These are phyloP conservation scores for Oryza glumipatula DNA, from an alignment of 176 grass and related monocot genomes.

Conservation along the genomic window DNA sequence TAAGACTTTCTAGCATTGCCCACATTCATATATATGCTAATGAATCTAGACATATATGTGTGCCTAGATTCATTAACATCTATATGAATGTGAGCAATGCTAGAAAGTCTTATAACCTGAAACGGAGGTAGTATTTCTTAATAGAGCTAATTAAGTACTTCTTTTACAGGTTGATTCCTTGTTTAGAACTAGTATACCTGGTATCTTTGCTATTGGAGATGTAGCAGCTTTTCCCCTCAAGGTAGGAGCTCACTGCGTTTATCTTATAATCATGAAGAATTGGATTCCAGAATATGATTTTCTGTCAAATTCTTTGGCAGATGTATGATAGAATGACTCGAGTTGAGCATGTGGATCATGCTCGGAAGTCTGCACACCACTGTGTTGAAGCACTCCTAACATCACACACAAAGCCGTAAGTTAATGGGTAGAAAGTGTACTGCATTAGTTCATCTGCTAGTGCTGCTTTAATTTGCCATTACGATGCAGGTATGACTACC, in stretches of 20 bases:
- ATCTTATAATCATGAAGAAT: conserved; percentile 2
- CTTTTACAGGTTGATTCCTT: conserved; percentile 83
- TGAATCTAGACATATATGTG: too few species aligned
- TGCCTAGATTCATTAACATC: too few species aligned
- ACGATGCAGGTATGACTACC: conserved; percentile 85
- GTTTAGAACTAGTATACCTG: conserved; percentile 77
- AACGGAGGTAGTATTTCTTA: not conserved
- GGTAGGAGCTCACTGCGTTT: conserved; percentile 46
- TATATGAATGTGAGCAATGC: too few species aligned
- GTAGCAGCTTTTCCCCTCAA: conserved; percentile 95
- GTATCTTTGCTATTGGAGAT: conserved; percentile 95
- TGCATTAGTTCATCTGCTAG: not conserved
- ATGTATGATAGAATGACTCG: conserved; percentile 69
- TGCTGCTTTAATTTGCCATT: conserved; percentile 25
- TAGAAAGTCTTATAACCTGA: too few species aligned
- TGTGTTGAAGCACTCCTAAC: conserved; percentile 87
- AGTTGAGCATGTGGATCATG: conserved; percentile 99
- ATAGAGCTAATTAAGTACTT: conserved; percentile 22
- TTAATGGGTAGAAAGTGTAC: conserved; percentile 9
- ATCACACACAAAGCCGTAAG: conserved; percentile 84
- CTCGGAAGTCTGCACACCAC: conserved; percentile 91
- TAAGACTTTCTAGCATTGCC: too few species aligned
- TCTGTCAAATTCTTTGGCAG: conserved; percentile 12
- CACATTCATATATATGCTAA: too few species aligned
- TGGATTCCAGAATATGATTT: conserved; percentile 8